phyloP scores from a whole-genome alignment of 495 filamentous ascomycete genomes.

The Viridothelium virens region DNA sequence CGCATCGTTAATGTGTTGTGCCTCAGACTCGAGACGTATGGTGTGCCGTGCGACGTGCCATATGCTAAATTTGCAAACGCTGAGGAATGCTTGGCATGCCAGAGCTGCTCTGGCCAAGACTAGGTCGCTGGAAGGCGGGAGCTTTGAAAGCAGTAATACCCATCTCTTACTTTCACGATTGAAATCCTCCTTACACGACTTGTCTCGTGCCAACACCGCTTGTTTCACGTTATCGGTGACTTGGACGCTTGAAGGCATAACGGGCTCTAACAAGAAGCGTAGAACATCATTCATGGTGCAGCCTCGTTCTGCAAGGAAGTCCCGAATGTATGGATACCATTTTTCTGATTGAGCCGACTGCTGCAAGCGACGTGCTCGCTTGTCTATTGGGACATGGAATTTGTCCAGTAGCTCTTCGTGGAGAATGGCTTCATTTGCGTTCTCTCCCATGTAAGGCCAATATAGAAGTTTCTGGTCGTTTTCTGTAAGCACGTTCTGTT shows the following conservation, averaged over 20 bases:
- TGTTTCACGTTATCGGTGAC: not conserved
- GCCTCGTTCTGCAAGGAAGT: conserved; percentile 27
- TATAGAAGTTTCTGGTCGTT: conserved; percentile 27
- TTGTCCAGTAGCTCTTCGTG: conserved; percentile 16
- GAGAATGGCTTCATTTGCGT: conserved; percentile 18
- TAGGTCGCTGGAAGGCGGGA: conserved; percentile 20
- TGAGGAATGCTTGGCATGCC: conserved; percentile 27
- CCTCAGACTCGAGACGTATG: conserved; percentile 5
- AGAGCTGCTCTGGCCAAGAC: conserved; percentile 23
- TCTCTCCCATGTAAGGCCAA: conserved; percentile 32
- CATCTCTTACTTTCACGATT: conserved; percentile 27
- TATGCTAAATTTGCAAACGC: conserved; percentile 26
- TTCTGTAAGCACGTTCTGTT: conserved; percentile 27
- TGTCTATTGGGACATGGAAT: conserved; percentile 18
- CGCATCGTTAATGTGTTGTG: not conserved
- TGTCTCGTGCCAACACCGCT: conserved; percentile 19
- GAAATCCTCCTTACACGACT: conserved; percentile 33
- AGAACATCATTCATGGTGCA: conserved; percentile 28
- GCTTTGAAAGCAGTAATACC: conserved; percentile 21
- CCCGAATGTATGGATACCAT: conserved; percentile 21
- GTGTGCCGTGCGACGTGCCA: conserved; percentile 31
- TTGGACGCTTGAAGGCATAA: conserved; percentile 8
- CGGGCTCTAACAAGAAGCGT: conserved; percentile 21
- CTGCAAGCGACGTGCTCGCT: conserved; percentile 14
- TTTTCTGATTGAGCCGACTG: conserved; percentile 18